These are phyloP conservation scores for Phialophora macrospora DNA, from an alignment of 2,329 filamentous ascomycete species.

Conservation along the genomic window DNA sequence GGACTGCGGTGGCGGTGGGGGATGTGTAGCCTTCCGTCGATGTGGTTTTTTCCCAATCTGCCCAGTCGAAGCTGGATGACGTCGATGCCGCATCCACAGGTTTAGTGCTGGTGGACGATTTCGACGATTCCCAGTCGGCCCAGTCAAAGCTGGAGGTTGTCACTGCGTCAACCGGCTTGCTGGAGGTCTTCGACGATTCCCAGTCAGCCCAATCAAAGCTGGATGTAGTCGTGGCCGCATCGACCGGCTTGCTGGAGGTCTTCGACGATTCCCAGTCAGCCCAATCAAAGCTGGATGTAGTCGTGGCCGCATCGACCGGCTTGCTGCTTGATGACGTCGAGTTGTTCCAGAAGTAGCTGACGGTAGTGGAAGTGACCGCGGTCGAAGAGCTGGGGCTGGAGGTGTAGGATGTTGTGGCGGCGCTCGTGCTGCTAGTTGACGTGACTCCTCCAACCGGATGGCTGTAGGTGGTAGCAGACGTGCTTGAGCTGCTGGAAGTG, in stretches of 20 bases:
- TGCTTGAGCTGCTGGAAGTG: constrained; percentile 3
- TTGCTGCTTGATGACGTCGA: background rate
- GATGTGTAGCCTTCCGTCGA: constrained; percentile 33
- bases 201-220: constrained; percentile 15
- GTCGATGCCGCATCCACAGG: background rate
- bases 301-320: constrained; percentile 6
- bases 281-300: constrained; percentile 1
- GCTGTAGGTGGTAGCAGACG: constrained; percentile 9
- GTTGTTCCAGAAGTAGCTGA: constrained; percentile 5
- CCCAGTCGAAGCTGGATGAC: constrained; percentile 12
- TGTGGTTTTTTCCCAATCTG: constrained; percentile 8
- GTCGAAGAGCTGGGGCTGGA: constrained; percentile 5
- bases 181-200: background rate
- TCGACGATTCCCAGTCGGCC: constrained; percentile 10
- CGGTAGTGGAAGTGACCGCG: background rate
- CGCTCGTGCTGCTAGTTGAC: background rate
- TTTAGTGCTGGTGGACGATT: no score
- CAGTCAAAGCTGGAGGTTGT: background rate
- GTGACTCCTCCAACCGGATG: constrained; percentile 1
- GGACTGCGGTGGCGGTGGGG: constrained; percentile 27
- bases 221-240: constrained; percentile 8
- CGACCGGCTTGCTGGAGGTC: background rate
- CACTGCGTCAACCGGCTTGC: no score
- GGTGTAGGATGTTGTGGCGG: background rate
- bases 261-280: no score